These are phyloP conservation scores for Hypholoma sublateritium DNA, from an alignment of 768 basidiomycete genomes.

Conservation along the genomic window DNA sequence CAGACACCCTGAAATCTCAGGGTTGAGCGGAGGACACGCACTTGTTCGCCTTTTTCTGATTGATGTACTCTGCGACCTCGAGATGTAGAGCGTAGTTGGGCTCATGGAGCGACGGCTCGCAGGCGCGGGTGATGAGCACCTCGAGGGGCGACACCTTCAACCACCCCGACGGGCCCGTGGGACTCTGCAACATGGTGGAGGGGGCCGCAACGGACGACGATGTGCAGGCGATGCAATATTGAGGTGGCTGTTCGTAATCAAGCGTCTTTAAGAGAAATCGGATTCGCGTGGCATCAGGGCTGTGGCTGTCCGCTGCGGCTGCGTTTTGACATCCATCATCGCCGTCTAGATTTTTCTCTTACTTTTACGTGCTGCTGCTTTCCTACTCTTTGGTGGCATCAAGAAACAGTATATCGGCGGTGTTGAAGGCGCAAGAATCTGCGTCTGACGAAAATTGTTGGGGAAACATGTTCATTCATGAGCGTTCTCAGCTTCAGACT, in stretches of 20 bases:
- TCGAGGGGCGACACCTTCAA: constrained; percentile 63
- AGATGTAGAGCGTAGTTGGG: constrained; percentile 92
- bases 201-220: not conserved
- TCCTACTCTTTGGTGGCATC: not conserved
- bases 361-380: not conserved
- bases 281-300: constrained; percentile 10
- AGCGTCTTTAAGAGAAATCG: not conserved
- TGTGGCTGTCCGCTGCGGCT: constrained; percentile 13
- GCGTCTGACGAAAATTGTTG: no score
- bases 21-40: constrained; percentile 34
- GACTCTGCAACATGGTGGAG: constrained; percentile 47
- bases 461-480: no score
- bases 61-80: constrained; percentile 92
- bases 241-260: constrained; percentile 10
- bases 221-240: not conserved
- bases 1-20: not conserved
- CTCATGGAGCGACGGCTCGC: constrained; percentile 82
- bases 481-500: no score
- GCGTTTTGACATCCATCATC: not conserved
- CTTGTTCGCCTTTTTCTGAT: constrained; percentile 96
- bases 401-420: no score
- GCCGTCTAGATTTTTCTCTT: not conserved
- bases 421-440: no score
- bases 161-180: constrained; percentile 47
- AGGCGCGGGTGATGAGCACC: constrained; percentile 75